Evolutionary conservation across 2,329 filamentous ascomycete species (phyloP).

Genomic region (Ceratocystis cacaofunesta): DNA sequence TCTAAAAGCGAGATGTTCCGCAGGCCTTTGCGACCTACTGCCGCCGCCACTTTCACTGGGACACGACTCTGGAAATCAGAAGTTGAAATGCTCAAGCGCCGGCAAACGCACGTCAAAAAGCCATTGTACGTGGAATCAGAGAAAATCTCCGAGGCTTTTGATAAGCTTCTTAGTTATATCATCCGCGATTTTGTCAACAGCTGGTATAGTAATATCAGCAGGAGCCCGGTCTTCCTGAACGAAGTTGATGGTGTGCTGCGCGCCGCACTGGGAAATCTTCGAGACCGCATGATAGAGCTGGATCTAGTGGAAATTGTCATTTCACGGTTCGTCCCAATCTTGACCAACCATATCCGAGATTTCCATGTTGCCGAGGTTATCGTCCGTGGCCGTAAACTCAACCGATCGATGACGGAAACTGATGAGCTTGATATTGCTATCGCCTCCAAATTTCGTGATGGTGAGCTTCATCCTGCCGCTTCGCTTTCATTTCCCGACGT

Average conservation of each 20-base stretch:
- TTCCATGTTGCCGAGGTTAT: conserved; percentile 81
- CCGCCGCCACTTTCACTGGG: conserved; percentile 44
- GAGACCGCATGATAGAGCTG: conserved; percentile 55
- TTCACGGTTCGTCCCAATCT: conserved; percentile 67
- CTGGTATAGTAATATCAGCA: conserved; percentile 82
- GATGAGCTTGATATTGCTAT: conserved; percentile 93
- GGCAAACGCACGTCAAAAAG: conserved; percentile 50
- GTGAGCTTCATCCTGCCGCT: conserved; percentile 75
- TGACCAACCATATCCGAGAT: conserved; percentile 78
- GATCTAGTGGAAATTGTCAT: conserved; percentile 77
- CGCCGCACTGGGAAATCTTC: conserved; percentile 52
- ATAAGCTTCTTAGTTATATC: conserved; percentile 62
- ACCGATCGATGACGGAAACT: conserved; percentile 81
- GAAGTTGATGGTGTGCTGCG: conserved; percentile 74
- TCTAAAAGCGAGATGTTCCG: conserved; percentile 25
- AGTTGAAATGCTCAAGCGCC: conserved; percentile 47
- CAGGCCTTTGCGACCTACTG: conserved; percentile 29
- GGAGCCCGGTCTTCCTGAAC: conserved; percentile 63
- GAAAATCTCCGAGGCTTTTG: conserved; percentile 63
- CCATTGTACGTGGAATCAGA: conserved; percentile 64
- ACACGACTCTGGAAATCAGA: conserved; percentile 55
- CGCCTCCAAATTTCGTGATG: conserved; percentile 82
- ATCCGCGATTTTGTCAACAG: conserved; percentile 70
- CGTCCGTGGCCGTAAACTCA: conserved; percentile 76
- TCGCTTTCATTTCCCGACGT: conserved; percentile 71